Percentiles rank a stretch among this genome's conserved stretches.
Conservation (phyloP, 352 stramenopile species). For the Phytophthora chlamydospora region DNA sequence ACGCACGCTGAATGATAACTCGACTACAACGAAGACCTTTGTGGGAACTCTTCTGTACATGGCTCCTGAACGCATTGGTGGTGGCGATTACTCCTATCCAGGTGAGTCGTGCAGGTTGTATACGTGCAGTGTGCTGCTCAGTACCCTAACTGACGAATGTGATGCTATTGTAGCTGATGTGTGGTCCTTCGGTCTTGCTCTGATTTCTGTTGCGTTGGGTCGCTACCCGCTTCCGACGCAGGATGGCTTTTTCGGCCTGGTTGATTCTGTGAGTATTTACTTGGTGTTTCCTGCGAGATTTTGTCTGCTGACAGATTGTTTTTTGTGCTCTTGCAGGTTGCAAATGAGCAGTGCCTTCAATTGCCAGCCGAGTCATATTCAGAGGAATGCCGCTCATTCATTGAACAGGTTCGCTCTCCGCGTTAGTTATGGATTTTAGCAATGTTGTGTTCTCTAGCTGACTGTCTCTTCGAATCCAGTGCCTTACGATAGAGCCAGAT, state of each 20-base stretch:
- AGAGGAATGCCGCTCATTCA: conserved; percentile 70
- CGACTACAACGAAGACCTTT: conserved; percentile 89
- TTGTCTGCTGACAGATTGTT: background rate
- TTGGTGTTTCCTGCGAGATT: background rate
- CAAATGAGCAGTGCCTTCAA: conserved; percentile 78
- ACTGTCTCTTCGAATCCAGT: conserved; percentile 38
- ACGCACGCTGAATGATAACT: conserved; percentile 78
- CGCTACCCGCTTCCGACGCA: conserved; percentile 87
- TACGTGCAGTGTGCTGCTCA: background rate
- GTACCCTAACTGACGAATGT: background rate
- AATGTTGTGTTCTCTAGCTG: conserved; percentile 2
- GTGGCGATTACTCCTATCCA: conserved; percentile 91
- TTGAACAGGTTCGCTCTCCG: conserved; percentile 54
- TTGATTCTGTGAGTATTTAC: conserved; percentile 67
- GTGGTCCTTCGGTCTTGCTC: conserved; percentile 83
- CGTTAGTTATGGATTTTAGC: background rate
- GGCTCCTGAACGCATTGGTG: conserved; percentile 93
- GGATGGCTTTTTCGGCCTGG: conserved; percentile 88
- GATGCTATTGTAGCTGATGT: conserved; percentile 58
- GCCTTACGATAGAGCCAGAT: conserved; percentile 69
- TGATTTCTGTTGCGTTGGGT: conserved; percentile 82
- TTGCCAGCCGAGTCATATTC: conserved; percentile 71
- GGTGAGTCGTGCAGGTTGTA: conserved; percentile 28
- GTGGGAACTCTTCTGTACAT: conserved; percentile 95
- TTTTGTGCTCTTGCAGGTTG: conserved; percentile 46